Evolutionary conservation across 2,329 filamentous ascomycete genomes (phyloP).

Genomic region (Emericellopsis atlantica): DNA sequence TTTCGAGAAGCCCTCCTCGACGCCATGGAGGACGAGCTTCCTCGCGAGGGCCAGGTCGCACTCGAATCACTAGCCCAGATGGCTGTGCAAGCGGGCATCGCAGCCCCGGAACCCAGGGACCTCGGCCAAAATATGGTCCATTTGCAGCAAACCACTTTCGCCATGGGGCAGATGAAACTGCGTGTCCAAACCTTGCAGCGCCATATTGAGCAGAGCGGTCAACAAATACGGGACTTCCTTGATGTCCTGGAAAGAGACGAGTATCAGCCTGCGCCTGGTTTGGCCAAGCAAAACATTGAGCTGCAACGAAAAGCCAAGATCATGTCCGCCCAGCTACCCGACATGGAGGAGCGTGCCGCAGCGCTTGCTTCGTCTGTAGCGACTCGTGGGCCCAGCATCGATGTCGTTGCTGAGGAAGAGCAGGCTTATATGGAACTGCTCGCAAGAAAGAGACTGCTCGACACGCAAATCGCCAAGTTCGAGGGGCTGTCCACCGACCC

Average conservation of each 20-base stretch:
- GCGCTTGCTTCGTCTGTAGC: constrained; percentile 19
- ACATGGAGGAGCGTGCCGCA: constrained; percentile 39
- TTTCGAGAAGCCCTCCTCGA: constrained; percentile 30
- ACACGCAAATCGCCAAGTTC: constrained; percentile 52
- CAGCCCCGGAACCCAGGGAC: constrained; percentile 31
- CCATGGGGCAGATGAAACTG: constrained; percentile 40
- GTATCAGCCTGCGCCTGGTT: constrained; percentile 41
- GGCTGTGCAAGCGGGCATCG: constrained; percentile 34
- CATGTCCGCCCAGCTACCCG: constrained; percentile 52
- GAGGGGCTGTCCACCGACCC: constrained; percentile 61
- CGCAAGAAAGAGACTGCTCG: constrained; percentile 43
- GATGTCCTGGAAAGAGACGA: constrained; percentile 26
- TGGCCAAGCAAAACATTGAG: constrained; percentile 62
- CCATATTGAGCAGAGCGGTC: constrained; percentile 40
- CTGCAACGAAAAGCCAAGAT: constrained; percentile 58
- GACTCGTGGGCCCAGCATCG: constrained; percentile 33
- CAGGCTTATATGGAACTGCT: constrained; percentile 44
- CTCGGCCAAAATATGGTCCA: constrained; percentile 40
- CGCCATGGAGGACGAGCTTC: constrained; percentile 41
- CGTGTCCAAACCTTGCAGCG: constrained; percentile 43
- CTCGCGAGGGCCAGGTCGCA: constrained; percentile 37
- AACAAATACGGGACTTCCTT: constrained; percentile 23
- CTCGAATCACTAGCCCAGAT: constrained; percentile 45
- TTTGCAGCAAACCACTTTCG: constrained; percentile 39
- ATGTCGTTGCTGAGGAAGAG: constrained; percentile 46